These are phyloP conservation scores for Pythium pyrilobum DNA, from an alignment of 352 stramenopile genomes.

Conservation along the genomic window DNA sequence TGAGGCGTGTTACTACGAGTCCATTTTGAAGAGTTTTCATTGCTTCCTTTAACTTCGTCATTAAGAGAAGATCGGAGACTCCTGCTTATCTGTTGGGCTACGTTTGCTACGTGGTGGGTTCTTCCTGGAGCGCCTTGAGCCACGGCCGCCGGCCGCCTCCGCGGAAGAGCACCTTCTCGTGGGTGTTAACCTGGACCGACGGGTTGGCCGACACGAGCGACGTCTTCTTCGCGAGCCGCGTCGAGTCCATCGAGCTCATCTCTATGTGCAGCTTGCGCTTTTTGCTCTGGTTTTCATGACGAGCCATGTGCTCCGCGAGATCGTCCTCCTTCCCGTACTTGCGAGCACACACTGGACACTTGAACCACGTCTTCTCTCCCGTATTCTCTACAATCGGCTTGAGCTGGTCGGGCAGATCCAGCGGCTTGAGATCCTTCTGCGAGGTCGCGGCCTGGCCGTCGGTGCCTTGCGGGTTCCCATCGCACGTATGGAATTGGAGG, in stretches of 20 bases:
- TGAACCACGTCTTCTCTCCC: slow-evolving; percentile 84
- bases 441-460: slow-evolving; percentile 27
- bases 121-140: slow-evolving; percentile 67
- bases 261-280: slow-evolving; percentile 86
- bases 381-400: slow-evolving; percentile 69
- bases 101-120: slow-evolving; percentile 19
- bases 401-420: slow-evolving; percentile 61
- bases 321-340: slow-evolving; percentile 77
- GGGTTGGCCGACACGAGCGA: slow-evolving; percentile 81
- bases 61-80: no score
- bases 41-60: no score
- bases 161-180: slow-evolving; percentile 83
- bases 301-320: slow-evolving; percentile 71
- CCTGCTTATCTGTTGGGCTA: no score
- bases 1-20: background rate
- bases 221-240: slow-evolving; percentile 68
- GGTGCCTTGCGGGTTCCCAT: slow-evolving; percentile 29
- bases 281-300: slow-evolving; percentile 82
- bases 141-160: slow-evolving; percentile 64
- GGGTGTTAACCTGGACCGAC: slow-evolving; percentile 84
- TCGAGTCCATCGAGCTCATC: slow-evolving; percentile 74
- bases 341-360: slow-evolving; percentile 72
- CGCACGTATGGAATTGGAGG: slow-evolving; percentile 85
- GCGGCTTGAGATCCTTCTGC: slow-evolving; percentile 40
- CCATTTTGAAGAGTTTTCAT: no score